A percentile compares a stretch with the other conserved stretches of the same genome.
Evolutionary conservation across 495 filamentous ascomycete genomes (phyloP).

Genomic region (Apodospora peruviana): DNA sequence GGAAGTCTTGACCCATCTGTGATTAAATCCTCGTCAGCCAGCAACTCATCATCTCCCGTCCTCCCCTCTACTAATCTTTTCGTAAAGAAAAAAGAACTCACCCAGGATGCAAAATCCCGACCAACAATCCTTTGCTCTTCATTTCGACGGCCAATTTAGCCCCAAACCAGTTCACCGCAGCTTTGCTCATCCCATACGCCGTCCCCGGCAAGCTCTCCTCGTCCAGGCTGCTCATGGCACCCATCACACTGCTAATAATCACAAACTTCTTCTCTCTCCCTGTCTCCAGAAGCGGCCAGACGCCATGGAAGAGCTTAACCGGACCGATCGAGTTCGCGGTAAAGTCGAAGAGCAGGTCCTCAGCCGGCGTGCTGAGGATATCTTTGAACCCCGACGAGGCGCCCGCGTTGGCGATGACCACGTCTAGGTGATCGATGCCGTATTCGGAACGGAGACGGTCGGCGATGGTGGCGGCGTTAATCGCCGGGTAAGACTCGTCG

Average conservation of each 20-base stretch:
- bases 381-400: constrained; percentile 17
- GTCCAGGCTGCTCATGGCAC: constrained; percentile 25
- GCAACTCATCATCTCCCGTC: not conserved
- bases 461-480: constrained; percentile 23
- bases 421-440: constrained; percentile 36
- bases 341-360: constrained; percentile 18
- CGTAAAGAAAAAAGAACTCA: constrained; percentile 6
- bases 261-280: constrained; percentile 22
- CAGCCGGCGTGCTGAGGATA: constrained; percentile 6
- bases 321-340: constrained; percentile 26
- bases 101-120: constrained; percentile 28
- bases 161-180: constrained; percentile 22
- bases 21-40: not conserved
- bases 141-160: constrained; percentile 19
- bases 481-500: constrained; percentile 21
- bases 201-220: constrained; percentile 13
- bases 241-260: constrained; percentile 24
- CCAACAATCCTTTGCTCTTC: constrained; percentile 13
- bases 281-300: constrained; percentile 21
- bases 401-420: constrained; percentile 50
- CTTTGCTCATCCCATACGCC: constrained; percentile 26
- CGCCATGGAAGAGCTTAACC: constrained; percentile 22
- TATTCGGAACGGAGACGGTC: constrained; percentile 10
- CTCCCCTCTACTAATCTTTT: not conserved
- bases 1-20: constrained; percentile 36